These are phyloP conservation scores for Saitozyma sp. DNA, from an alignment of 768 basidiomycete species.

Conservation along the genomic window DNA sequence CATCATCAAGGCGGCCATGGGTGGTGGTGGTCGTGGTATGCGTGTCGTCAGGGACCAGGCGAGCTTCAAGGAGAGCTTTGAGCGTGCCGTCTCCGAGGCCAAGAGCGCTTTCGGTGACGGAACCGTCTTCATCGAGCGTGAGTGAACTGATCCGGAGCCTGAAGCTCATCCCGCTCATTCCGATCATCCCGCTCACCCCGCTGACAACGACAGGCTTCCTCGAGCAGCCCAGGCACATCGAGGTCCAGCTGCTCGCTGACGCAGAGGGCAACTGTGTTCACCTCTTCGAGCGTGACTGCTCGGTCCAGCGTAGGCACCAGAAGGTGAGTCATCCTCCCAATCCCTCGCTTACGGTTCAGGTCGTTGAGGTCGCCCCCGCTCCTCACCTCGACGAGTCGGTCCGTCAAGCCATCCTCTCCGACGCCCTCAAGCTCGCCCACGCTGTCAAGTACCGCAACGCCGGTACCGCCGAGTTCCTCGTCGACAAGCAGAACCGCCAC, in stretches of 20 bases:
- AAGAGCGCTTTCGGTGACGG: slow-evolving; percentile 97
- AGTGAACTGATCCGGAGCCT: slow-evolving; percentile 18
- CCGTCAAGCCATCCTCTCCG: slow-evolving; percentile 78
- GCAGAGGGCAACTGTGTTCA: slow-evolving; percentile 90
- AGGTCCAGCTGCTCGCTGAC: slow-evolving; percentile 93
- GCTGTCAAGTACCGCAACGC: slow-evolving; percentile 95
- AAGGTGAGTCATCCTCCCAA: slow-evolving; percentile 56
- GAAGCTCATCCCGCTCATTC: background rate
- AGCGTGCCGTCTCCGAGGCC: slow-evolving; percentile 91
- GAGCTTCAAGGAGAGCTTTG: slow-evolving; percentile 83
- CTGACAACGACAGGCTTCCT: slow-evolving; percentile 55
- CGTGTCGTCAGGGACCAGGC: slow-evolving; percentile 93
- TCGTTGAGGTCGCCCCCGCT: slow-evolving; percentile 97
- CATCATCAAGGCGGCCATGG: slow-evolving; percentile 99
- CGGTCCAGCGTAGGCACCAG: slow-evolving; percentile 95
- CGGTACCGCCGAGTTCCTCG: slow-evolving; percentile 96
- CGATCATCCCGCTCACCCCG: background rate
- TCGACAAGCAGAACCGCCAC: slow-evolving; percentile 92
- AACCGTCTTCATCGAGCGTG: slow-evolving; percentile 95
- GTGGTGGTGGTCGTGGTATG: slow-evolving; percentile 98
- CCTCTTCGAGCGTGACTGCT: slow-evolving; percentile 98
- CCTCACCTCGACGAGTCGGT: slow-evolving; percentile 89
- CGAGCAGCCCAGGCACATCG: slow-evolving; percentile 94
- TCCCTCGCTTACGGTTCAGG: slow-evolving; percentile 51
- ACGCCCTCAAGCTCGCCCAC: slow-evolving; percentile 91